Evolutionary conservation across 768 basidiomycete species (phyloP).

Genomic region (Suillus weaverae): DNA sequence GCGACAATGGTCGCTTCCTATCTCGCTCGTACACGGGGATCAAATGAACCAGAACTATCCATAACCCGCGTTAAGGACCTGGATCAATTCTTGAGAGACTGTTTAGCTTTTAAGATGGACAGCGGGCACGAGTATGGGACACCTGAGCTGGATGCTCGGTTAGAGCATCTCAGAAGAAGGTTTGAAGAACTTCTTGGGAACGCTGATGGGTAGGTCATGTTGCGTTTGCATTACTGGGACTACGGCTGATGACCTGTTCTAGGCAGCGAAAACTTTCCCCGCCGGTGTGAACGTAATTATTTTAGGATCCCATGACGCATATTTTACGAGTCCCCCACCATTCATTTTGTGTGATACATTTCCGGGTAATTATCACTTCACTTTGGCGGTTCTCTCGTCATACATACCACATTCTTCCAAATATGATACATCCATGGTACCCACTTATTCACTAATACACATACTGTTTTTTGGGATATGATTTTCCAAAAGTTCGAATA

Average conservation of each 20-base stretch:
- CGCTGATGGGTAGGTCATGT: constrained; percentile 20
- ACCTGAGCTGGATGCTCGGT: constrained; percentile 4
- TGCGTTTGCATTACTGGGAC: not conserved
- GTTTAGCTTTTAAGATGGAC: constrained; percentile 57
- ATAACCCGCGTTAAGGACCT: constrained; percentile 56
- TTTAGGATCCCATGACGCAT: not conserved
- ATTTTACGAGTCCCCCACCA: not conserved
- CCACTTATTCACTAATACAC: not conserved
- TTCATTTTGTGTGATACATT: not conserved
- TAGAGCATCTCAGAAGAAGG: constrained; percentile 18
- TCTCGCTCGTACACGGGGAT: constrained; percentile 67
- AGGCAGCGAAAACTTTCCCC: constrained; percentile 23
- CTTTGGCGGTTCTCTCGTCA: not conserved
- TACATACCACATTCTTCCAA: not conserved
- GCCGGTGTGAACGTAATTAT: constrained; percentile 14
- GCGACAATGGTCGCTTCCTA: constrained; percentile 71
- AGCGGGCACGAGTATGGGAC: constrained; percentile 39
- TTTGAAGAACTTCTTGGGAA: constrained; percentile 34
- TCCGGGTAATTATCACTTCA: not conserved
- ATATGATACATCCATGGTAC: not conserved
- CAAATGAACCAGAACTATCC: constrained; percentile 70
- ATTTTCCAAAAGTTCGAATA: not conserved
- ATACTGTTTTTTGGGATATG: not conserved
- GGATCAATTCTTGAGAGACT: constrained; percentile 66
- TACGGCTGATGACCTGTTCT: not conserved